Percentiles rank a stretch among this genome's conserved stretches.
Conservation (phyloP, 2,329 filamentous ascomycete species). For the Coniella lustricola region DNA sequence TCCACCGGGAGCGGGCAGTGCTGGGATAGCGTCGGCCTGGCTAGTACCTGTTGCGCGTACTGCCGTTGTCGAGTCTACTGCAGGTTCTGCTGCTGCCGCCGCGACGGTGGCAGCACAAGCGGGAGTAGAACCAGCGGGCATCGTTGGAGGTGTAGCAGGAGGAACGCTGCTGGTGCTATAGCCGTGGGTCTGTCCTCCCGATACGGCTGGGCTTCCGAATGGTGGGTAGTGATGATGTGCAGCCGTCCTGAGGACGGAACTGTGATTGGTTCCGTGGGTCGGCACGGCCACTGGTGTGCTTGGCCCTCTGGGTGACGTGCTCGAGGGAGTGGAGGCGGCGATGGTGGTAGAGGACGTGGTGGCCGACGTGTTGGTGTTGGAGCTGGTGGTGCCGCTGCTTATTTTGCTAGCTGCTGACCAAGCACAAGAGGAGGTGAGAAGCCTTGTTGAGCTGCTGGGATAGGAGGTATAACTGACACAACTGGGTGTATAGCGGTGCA, state of each 20-base stretch:
- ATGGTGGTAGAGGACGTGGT: not conserved
- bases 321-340: not conserved
- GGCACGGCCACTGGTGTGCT: constrained; percentile 4
- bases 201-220: not conserved
- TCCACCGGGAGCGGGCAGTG: constrained; percentile 12
- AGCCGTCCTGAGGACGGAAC: not conserved
- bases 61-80: not conserved
- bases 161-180: constrained; percentile 4
- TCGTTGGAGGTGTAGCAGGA: too few species aligned
- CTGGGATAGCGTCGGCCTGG: not conserved
- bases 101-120: too few species aligned
- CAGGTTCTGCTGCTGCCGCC: not conserved
- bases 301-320: constrained; percentile 9
- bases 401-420: not conserved
- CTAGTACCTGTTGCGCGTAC: not conserved
- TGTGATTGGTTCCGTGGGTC: not conserved
- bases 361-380: not conserved
- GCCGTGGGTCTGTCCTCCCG: not conserved
- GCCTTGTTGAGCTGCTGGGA: too few species aligned
- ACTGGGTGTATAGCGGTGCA: too few species aligned
- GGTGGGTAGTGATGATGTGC: not conserved
- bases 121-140: too few species aligned
- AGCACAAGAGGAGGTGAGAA: too few species aligned
- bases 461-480: too few species aligned
- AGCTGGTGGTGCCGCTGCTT: not conserved